Conservation (phyloP, 1,139 yeast species). For the Geotrichum aggregatum region DNA sequence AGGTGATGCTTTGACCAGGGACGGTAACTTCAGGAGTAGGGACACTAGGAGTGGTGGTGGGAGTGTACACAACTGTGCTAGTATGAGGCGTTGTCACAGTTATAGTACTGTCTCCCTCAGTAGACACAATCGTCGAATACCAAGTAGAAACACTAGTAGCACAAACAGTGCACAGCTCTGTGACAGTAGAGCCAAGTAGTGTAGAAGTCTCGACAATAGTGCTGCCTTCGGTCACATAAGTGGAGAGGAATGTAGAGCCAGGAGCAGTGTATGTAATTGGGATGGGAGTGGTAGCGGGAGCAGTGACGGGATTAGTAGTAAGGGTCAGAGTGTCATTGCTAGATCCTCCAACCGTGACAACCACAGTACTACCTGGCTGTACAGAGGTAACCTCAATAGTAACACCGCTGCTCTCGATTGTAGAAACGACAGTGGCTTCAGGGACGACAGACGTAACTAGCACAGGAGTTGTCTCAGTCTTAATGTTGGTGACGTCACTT, state of each 20-base stretch:
- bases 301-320: slow-evolving; percentile 1
- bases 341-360: not conserved
- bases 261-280: not conserved
- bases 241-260: not conserved
- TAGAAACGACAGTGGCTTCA: not conserved
- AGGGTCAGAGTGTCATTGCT: not conserved
- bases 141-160: not conserved
- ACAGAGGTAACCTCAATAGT: not conserved
- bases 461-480: not conserved
- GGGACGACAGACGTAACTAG: not conserved
- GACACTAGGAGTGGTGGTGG: not conserved
- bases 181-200: not conserved
- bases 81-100: not conserved
- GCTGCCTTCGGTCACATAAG: not conserved
- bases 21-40: not conserved
- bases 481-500: not conserved
- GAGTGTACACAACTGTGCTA: not conserved
- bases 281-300: not conserved
- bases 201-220: not conserved
- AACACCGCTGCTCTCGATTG: not conserved
- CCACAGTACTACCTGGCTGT: not conserved
- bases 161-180: not conserved
- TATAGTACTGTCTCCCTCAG: not conserved
- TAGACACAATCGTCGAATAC: not conserved
- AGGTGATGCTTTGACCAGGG: not conserved